Conservation (phyloP, 176 grass and related monocot genomes). For the Raddia distichophylla region DNA sequence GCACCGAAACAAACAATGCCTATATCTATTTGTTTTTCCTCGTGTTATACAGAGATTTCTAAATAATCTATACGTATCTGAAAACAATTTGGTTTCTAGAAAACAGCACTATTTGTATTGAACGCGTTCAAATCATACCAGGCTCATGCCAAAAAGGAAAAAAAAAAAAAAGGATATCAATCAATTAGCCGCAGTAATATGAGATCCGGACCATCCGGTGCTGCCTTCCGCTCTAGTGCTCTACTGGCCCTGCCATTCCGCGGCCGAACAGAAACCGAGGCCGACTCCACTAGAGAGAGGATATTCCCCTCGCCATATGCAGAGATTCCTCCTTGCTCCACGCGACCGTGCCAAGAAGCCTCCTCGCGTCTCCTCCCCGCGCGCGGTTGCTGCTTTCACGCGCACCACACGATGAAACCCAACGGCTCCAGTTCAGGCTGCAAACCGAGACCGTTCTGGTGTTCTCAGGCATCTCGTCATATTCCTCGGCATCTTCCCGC, state of each 20-base stretch:
- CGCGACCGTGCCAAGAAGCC: neutral
- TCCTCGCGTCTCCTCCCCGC: neutral
- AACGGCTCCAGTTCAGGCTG: no score
- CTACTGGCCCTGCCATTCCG: neutral
- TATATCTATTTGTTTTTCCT: no score
- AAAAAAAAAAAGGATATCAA: neutral
- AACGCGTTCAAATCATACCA: neutral
- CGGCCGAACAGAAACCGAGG: neutral
- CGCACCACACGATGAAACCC: neutral
- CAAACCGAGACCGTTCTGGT: neutral
- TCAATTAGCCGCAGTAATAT: neutral
- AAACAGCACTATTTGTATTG: neutral
- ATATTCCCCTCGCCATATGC: constrained; percentile 20
- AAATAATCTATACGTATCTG: no score
- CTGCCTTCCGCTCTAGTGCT: no score
- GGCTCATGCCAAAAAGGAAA: neutral
- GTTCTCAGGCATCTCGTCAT: constrained; percentile 51
- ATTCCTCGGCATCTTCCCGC: constrained; percentile 70
- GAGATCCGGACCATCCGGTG: neutral
- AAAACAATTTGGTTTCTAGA: neutral
- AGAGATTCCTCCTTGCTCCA: neutral
- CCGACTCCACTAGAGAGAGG: neutral
- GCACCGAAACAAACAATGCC: no score
- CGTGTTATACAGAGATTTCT: no score
- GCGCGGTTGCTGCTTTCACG: no score